Conservation (phyloP, 2,329 filamentous ascomycete species). For the Pseudogymnoascus sp. region DNA sequence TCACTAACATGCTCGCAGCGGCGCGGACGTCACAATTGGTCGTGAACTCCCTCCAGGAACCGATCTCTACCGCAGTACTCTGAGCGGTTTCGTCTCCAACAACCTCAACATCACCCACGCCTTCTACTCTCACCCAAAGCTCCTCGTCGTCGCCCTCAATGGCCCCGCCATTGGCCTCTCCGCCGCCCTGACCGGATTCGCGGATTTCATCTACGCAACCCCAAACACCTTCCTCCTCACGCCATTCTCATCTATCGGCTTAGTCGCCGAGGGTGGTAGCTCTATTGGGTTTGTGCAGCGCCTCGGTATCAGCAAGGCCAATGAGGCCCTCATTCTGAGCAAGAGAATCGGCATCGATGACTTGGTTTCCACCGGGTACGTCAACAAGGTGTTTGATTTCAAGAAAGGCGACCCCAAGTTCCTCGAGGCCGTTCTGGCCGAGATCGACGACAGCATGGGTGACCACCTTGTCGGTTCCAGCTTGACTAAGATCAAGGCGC, state of each 20-base stretch:
- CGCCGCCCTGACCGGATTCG: constrained; percentile 74
- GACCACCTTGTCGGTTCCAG: constrained; percentile 73
- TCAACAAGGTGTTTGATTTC: constrained; percentile 71
- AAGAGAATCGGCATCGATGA: constrained; percentile 68
- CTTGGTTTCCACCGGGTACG: constrained; percentile 69
- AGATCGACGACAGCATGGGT: constrained; percentile 77
- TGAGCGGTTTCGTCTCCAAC: constrained; percentile 69
- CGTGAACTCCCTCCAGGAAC: constrained; percentile 36
- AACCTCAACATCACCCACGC: constrained; percentile 87
- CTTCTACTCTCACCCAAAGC: constrained; percentile 90
- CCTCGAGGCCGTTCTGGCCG: constrained; percentile 61
- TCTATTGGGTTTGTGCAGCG: constrained; percentile 72
- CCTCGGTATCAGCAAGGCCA: constrained; percentile 74
- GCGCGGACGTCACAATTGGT: constrained; percentile 66
- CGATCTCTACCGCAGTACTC: constrained; percentile 48
- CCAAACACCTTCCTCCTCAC: constrained; percentile 82
- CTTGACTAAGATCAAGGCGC: constrained; percentile 74
- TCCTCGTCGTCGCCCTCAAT: constrained; percentile 86
- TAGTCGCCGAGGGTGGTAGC: constrained; percentile 84
- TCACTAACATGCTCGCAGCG: constrained; percentile 43
- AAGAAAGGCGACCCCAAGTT: constrained; percentile 65
- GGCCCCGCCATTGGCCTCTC: constrained; percentile 85
- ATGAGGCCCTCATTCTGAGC: constrained; percentile 90
- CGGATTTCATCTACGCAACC: constrained; percentile 86
- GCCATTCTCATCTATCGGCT: constrained; percentile 81